Conservation (phyloP, 2,329 filamentous ascomycete species). For the Lachnellula arida region DNA sequence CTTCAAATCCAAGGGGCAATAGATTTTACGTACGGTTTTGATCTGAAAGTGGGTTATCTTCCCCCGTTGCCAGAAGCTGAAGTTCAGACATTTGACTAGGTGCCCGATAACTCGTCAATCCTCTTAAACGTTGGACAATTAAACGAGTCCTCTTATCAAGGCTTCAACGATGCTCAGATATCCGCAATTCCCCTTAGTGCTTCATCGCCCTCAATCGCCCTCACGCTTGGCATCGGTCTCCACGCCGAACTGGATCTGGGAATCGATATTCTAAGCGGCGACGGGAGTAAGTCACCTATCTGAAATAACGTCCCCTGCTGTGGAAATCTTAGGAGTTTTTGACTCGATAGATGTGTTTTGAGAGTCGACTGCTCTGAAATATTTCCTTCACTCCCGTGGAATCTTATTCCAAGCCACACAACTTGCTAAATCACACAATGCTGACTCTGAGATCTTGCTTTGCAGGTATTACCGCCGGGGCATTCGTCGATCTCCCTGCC, state of each 20-base stretch:
- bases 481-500: conserved; percentile 8
- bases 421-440: too few relatives aligned
- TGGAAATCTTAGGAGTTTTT: too few relatives aligned
- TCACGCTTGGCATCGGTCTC: conserved; percentile 5
- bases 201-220: conserved; percentile 2
- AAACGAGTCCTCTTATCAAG: not conserved
- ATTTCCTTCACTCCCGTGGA: too few relatives aligned
- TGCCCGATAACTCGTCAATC: conserved; percentile 11
- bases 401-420: too few relatives aligned
- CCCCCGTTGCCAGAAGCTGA: not conserved
- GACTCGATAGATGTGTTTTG: too few relatives aligned
- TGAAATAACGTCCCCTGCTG: too few relatives aligned
- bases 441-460: too few relatives aligned
- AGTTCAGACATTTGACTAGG: not conserved
- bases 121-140: conserved; percentile 6
- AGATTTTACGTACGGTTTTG: conserved; percentile 9
- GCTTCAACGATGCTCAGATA: conserved; percentile 7
- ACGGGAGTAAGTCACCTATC: not conserved
- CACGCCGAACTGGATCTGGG: conserved; percentile 6
- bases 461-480: not conserved
- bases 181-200: conserved; percentile 9
- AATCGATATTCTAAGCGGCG: not conserved
- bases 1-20: conserved; percentile 1
- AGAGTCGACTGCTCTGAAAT: too few relatives aligned
- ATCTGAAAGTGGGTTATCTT: not conserved